Evolutionary conservation across 75 land plant genomes (phyloP), one percentile per base, ranked within the genome.

Genomic region (Gnetum montanum): DNA sequence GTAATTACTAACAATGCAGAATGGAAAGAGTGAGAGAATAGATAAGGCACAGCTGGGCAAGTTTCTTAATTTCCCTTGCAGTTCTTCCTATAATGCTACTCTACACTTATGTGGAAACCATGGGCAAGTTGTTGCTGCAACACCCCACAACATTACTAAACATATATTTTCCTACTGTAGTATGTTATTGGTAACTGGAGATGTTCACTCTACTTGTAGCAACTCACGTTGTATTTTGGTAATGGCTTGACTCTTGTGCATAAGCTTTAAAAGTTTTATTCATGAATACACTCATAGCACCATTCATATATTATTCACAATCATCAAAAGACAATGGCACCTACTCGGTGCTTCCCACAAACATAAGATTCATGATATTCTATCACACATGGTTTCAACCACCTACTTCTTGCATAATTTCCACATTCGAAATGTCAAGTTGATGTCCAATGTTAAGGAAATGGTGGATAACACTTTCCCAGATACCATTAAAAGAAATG

Each of bases 11-110:
- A n/a, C n/a, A n/a, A n/a, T n/a, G n/a, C n/a, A n/a, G n/a, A n/a
- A n/a, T n/a, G n/a, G n/a, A n/a, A n/a, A n/a, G n/a, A n/a, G n/a
- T n/a, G n/a, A n/a, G n/a, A n/a, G n/a, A n/a, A n/a, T n/a, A n/a
- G n/a, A n/a, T n/a, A n/a, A n/a, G n/a, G n/a, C n/a, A n/a, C 1
- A 90, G 95, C 3, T 89, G 89, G 89, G 77, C 68, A 0, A 69
- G 81, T 6, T 58, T 59, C 15, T 36, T 69, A 43, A 45, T 34
- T 4, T 77, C 88, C 1, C 53, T 62, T 24, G 11, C 49, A 7
- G 70, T 88, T 41, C 60, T 88, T 44, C 62, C 28, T 10, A 31
- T 44, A 7, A 58, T 79, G 0, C 67, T 61, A 29, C 62, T 88
- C 25, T 77, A 43, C 26, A 8, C 60, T 0, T 62, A 67, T 0